Evolutionary conservation across 2,329 filamentous ascomycete species (phyloP).

Genomic region (Aspergillus sp.): DNA sequence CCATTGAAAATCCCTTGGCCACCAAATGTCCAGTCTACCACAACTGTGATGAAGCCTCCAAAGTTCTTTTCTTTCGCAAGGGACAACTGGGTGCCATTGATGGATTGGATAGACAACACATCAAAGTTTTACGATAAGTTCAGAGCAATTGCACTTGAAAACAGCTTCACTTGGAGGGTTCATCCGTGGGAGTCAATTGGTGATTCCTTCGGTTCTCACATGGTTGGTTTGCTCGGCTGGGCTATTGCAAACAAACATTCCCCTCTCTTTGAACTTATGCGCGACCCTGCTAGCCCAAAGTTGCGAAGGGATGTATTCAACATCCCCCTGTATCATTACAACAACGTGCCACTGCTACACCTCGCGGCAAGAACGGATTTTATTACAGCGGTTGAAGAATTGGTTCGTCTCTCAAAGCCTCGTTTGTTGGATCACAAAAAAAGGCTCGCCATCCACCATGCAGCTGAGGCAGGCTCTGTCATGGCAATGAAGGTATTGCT

Average conservation of each 20-base stretch:
- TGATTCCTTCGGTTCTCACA: background rate
- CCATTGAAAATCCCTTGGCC: background rate
- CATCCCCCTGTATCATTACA: background rate
- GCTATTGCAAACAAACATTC: background rate
- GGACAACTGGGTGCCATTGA: background rate
- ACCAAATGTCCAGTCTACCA: background rate
- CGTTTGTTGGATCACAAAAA: background rate
- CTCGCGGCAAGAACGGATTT: background rate
- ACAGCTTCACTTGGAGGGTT: background rate
- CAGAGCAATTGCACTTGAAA: background rate
- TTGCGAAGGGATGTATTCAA: background rate
- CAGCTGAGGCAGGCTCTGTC: background rate
- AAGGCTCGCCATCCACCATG: background rate
- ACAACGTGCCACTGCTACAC: background rate
- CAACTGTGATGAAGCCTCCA: background rate
- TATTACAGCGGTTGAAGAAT: background rate
- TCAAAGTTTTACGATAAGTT: background rate
- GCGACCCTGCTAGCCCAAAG: background rate
- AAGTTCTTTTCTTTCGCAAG: background rate
- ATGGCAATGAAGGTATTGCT: background rate
- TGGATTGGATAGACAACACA: background rate
- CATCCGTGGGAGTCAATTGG: background rate
- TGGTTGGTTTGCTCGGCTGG: background rate
- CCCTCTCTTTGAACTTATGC: slow-evolving; percentile 37
- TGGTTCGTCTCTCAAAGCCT: background rate